phyloP scores from a whole-genome alignment of 345 rosid genomes.

The Brassica napus region Da-Ae NC_063450.1:35729001-35729500 shows the following conservation, averaged over 20 bases:
- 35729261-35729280: neutral
- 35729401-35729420: conserved; percentile 20
- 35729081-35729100: neutral
- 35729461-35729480: neutral
- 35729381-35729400: neutral
- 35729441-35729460: neutral
- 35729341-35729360: neutral
- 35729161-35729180: neutral
- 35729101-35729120: neutral
- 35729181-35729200: neutral
- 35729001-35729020: neutral
- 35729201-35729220: neutral
- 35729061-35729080: neutral
- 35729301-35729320: conserved; percentile 21
- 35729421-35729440: conserved; percentile 26
- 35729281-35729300: neutral
- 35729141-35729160: neutral
- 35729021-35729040: neutral
- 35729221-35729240: neutral
- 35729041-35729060: neutral
- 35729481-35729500: no score
- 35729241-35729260: neutral
- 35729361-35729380: conserved; percentile 23
- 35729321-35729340: conserved; percentile 1
- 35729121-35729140: neutral